These are phyloP conservation scores for Globisporangium cylindrosporum DNA, from an alignment of 352 stramenopile species.

Conservation along the genomic window DNA sequence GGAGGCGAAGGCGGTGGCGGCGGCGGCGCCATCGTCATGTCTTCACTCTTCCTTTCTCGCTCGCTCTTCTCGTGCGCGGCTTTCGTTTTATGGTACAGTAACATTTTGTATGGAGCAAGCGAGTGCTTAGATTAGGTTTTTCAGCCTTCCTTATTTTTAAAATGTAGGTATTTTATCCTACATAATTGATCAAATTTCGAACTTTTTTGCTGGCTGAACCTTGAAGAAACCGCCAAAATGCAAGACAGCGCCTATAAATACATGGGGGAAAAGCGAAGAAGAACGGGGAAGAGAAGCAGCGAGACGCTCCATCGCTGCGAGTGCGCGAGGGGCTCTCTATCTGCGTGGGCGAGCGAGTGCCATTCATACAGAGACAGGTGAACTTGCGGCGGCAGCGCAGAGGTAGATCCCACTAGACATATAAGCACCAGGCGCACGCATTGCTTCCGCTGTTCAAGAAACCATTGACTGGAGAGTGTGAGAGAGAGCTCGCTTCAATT, in stretches of 20 bases:
- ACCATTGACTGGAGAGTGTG: no score
- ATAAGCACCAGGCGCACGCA: no score
- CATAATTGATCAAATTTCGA: no score
- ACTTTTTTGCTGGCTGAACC: no score
- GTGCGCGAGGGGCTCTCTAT: not conserved
- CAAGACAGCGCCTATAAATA: not conserved
- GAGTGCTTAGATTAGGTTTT: not conserved
- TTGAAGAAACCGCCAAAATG: no score
- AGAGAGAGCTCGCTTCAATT: no score
- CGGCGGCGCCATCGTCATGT: constrained; percentile 5
- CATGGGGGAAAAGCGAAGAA: not conserved
- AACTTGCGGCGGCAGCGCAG: not conserved
- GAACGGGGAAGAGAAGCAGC: not conserved
- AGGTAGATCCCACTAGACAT: not conserved
- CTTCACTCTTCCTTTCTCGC: not conserved
- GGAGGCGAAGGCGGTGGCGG: constrained; percentile 1
- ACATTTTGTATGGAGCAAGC: not conserved
- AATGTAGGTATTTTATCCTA: no score
- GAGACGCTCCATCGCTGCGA: not conserved
- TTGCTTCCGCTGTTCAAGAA: no score
- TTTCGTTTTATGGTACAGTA: not conserved
- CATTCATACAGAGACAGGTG: not conserved
- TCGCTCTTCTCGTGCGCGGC: no score
- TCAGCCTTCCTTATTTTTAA: no score
- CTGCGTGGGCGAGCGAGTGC: not conserved